Evolutionary conservation across 2,329 filamentous ascomycete species (phyloP).

Genomic region (Neofusicoccum sp.): DNA sequence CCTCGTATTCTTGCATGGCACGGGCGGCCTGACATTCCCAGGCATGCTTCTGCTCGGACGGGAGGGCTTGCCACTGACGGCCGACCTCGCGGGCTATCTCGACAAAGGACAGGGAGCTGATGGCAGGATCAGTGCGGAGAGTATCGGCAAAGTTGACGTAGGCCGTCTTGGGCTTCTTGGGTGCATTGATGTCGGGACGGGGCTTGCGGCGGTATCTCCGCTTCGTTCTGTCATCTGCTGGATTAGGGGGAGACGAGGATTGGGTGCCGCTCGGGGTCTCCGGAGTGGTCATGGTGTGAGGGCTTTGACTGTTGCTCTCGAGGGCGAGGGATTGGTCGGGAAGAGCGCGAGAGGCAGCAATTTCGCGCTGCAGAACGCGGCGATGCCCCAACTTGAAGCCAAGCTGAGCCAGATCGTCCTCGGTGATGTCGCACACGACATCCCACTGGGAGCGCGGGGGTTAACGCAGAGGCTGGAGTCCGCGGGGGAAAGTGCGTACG

Average conservation of each 20-base stretch:
- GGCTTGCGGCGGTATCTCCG: constrained; percentile 39
- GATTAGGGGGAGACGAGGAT: constrained; percentile 26
- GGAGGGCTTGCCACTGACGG: constrained; percentile 36
- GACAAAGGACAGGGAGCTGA: constrained; percentile 38
- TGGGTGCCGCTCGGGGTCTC: constrained; percentile 16
- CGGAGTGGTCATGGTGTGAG: background rate
- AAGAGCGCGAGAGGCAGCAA: constrained; percentile 36
- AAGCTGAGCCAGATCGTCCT: constrained; percentile 37
- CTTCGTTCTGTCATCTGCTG: constrained; percentile 30
- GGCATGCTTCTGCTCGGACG: constrained; percentile 34
- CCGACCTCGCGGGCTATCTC: constrained; percentile 40
- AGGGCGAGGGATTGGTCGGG: constrained; percentile 29
- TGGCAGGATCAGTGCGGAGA: constrained; percentile 35
- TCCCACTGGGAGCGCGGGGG: constrained; percentile 30
- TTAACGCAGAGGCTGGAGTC: background rate
- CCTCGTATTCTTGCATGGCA: constrained; percentile 39
- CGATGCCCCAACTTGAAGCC: constrained; percentile 42
- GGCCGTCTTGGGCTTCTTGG: constrained; percentile 42
- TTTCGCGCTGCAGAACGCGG: constrained; percentile 39
- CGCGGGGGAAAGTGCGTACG: background rate
- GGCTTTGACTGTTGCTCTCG: constrained; percentile 19
- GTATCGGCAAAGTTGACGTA: constrained; percentile 44
- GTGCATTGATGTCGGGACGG: constrained; percentile 35
- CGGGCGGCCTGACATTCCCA: constrained; percentile 40
- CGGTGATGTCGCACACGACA: constrained; percentile 40